Evolutionary conservation across 371 early-diverging fungal species (phyloP).

Genomic region (Mortierella sp.): DNA sequence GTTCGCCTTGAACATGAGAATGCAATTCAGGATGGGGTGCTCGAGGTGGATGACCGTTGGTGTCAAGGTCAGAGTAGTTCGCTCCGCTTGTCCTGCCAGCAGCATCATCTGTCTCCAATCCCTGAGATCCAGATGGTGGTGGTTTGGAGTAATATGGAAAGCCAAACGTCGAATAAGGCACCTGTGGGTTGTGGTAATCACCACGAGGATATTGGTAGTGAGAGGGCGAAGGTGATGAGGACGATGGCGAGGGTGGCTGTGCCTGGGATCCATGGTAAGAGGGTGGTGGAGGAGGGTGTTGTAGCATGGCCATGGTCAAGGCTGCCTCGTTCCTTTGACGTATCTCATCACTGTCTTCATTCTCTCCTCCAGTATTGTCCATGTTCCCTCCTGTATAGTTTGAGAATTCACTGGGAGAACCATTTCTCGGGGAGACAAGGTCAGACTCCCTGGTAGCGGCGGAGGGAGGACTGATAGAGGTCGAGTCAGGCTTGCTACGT

Average conservation of each 20-base stretch:
- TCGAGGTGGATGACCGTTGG: too few relatives aligned
- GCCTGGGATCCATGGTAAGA: not conserved
- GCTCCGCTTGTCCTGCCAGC: too few relatives aligned
- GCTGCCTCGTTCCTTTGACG: slow-evolving; percentile 38
- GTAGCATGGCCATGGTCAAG: slow-evolving; percentile 40
- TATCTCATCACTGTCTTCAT: slow-evolving; percentile 38
- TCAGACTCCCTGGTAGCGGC: not conserved
- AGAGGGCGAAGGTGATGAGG: not conserved
- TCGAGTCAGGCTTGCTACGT: too few relatives aligned
- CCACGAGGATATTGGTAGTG: not conserved
- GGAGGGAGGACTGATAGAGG: not conserved
- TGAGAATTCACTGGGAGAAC: not conserved
- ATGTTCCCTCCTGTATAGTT: not conserved
- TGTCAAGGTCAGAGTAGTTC: too few relatives aligned
- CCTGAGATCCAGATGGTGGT: too few relatives aligned
- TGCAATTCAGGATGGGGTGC: too few relatives aligned
- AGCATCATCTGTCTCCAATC: too few relatives aligned
- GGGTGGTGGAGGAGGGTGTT: slow-evolving; percentile 15
- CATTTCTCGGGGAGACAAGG: not conserved
- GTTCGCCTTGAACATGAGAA: too few relatives aligned
- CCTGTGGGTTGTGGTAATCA: slow-evolving; percentile 6
- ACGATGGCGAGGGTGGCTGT: not conserved
- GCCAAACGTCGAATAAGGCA: not conserved
- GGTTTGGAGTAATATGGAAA: not conserved
- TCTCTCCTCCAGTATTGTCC: not conserved